Percentiles rank a stretch among this genome's conserved stretches.
These are phyloP conservation scores for Lotmaria passim DNA, from an alignment of 208 protist genomes.

Conservation along the genomic window DNA sequence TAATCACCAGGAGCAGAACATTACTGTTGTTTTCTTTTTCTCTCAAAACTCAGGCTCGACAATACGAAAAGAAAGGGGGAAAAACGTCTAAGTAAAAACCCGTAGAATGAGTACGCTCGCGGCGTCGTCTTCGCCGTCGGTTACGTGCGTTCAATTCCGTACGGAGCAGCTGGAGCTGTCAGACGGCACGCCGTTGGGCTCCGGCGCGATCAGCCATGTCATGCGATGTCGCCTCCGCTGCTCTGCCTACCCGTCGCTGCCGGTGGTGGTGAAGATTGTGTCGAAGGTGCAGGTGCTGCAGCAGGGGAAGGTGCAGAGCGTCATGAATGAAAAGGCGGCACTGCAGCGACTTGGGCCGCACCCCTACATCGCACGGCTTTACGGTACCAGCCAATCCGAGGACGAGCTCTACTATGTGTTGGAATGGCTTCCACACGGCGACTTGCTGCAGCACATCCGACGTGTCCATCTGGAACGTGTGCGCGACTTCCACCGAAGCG, in stretches of 20 bases:
- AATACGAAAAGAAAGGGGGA: neutral
- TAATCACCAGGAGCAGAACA: too few relatives aligned
- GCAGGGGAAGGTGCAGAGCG: constrained; percentile 77
- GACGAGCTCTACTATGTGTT: constrained; percentile 94
- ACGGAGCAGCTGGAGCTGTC: constrained; percentile 69
- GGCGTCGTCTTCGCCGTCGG: neutral
- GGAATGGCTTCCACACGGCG: constrained; percentile 93
- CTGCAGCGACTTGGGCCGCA: constrained; percentile 66
- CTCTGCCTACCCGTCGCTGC: constrained; percentile 26
- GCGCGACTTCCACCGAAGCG: constrained; percentile 27
- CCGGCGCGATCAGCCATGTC: constrained; percentile 88
- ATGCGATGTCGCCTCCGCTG: constrained; percentile 49
- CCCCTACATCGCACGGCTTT: constrained; percentile 84
- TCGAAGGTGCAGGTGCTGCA: constrained; percentile 91
- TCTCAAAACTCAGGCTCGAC: too few relatives aligned
- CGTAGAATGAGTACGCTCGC: too few relatives aligned
- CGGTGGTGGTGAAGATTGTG: constrained; percentile 87
- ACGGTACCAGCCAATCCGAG: constrained; percentile 86
- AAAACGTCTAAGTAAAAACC: too few relatives aligned
- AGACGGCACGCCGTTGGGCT: constrained; percentile 61
- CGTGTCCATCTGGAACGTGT: constrained; percentile 40
- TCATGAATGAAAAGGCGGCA: constrained; percentile 86
- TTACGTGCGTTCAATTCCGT: constrained; percentile 52
- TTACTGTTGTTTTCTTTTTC: too few relatives aligned
- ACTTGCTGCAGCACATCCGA: constrained; percentile 91